Evolutionary conservation across 2,329 filamentous ascomycete genomes (phyloP).

Genomic region (Harringtonia aguacate): DNA sequence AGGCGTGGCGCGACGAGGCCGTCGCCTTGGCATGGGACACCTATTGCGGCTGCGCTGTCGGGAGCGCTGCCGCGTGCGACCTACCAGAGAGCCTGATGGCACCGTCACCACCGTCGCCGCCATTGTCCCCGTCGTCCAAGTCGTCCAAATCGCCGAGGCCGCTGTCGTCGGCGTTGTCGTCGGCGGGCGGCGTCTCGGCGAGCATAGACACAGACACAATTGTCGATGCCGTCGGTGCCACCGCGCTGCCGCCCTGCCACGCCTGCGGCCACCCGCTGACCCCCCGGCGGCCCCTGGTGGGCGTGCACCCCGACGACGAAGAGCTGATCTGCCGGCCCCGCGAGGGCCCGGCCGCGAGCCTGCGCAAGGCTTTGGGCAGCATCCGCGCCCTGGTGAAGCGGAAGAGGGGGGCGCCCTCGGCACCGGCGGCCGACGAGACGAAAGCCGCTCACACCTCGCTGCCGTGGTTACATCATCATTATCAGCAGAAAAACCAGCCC

Average conservation of each 20-base stretch:
- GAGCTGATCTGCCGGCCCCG: no score
- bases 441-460: no score
- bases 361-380: constrained; percentile 6
- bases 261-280: constrained; percentile 1
- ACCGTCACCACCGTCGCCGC: background rate
- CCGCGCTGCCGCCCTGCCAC: background rate
- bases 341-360: constrained; percentile 1
- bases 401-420: background rate
- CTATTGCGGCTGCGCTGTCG: constrained; percentile 21
- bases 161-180: no score
- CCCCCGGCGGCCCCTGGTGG: constrained; percentile 4
- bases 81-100: background rate
- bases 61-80: background rate
- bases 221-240: background rate
- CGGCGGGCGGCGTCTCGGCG: no score
- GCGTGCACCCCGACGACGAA: no score
- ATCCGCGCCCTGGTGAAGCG: constrained; percentile 5
- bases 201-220: background rate
- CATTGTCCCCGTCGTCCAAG: background rate
- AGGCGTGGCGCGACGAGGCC: constrained; percentile 41
- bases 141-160: no score
- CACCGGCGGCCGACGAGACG: background rate
- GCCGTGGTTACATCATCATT: no score
- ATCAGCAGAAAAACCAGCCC: no score
- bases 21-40: constrained; percentile 18